Conservation (phyloP, 2,329 filamentous ascomycete species). For the Hypomyces perniciosus region DNA sequence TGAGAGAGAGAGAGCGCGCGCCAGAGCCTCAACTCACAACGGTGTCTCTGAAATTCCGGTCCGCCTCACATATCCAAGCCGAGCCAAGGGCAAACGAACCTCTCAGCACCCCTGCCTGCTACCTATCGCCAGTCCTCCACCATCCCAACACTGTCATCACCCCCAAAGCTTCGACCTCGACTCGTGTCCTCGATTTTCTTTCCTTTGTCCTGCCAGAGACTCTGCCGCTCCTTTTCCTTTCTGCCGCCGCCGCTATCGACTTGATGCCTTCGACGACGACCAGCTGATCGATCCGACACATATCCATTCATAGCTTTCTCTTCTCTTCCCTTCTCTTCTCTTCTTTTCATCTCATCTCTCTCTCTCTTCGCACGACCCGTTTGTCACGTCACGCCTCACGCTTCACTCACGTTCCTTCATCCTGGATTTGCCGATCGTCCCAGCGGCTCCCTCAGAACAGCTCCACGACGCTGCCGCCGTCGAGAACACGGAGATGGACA, state of each 20-base stretch:
- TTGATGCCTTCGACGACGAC: slow-evolving; percentile 21
- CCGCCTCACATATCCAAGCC: slow-evolving; percentile 11
- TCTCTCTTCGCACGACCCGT: background rate
- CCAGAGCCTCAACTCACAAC: background rate
- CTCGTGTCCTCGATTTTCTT: slow-evolving; percentile 2
- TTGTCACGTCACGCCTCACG: slow-evolving; percentile 7
- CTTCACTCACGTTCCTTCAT: slow-evolving; percentile 22
- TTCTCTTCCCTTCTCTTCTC: slow-evolving; percentile 12
- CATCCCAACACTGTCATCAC: background rate
- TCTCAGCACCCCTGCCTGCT: slow-evolving; percentile 4
- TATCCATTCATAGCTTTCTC: slow-evolving; percentile 1
- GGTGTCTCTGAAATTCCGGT: slow-evolving; percentile 28
- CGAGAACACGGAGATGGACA: slow-evolving; percentile 43
- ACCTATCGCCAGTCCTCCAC: too few species aligned
- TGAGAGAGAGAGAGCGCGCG: too few species aligned
- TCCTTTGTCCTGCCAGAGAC: slow-evolving; percentile 9
- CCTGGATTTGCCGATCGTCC: slow-evolving; percentile 47
- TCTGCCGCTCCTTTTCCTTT: background rate
- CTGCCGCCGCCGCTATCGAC: slow-evolving; percentile 16
- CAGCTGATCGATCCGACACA: background rate
- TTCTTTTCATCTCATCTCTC: slow-evolving; percentile 8
- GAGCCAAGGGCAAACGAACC: background rate
- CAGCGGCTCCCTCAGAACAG: slow-evolving; percentile 18
- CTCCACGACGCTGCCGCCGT: slow-evolving; percentile 34
- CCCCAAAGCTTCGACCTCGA: background rate